Percentiles rank a stretch among this genome's conserved stretches.
phyloP scores from a whole-genome alignment of 768 basidiomycete species.

The Lactifluus hygrophoroides region DNA sequence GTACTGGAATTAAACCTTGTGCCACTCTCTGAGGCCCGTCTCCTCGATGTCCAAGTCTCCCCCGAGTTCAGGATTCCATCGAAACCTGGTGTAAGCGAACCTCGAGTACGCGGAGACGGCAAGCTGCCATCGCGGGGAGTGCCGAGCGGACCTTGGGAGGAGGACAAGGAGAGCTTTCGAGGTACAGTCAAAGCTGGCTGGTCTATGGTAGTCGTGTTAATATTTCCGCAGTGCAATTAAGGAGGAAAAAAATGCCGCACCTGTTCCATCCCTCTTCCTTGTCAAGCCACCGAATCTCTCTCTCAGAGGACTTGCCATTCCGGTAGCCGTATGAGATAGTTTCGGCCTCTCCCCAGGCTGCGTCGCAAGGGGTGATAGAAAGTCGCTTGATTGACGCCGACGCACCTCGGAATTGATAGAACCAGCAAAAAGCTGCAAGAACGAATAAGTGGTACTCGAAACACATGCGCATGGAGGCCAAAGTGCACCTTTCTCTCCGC shows the following conservation, averaged over 20 bases:
- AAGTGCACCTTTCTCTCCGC: slow-evolving; percentile 74
- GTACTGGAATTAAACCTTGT: slow-evolving; percentile 34
- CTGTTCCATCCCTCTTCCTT: slow-evolving; percentile 63
- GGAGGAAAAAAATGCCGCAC: slow-evolving; percentile 30
- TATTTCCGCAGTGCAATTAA: neutral
- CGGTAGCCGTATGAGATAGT: slow-evolving; percentile 40
- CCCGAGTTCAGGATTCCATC: slow-evolving; percentile 63
- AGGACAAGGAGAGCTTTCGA: slow-evolving; percentile 63
- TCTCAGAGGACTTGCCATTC: slow-evolving; percentile 46
- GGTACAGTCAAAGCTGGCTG: slow-evolving; percentile 45
- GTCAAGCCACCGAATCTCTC: slow-evolving; percentile 56
- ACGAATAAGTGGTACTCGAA: neutral
- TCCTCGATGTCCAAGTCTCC: slow-evolving; percentile 61
- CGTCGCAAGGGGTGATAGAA: slow-evolving; percentile 50
- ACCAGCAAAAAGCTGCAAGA: slow-evolving; percentile 64
- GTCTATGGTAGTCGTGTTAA: slow-evolving; percentile 35
- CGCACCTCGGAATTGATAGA: slow-evolving; percentile 82
- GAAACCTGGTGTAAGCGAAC: slow-evolving; percentile 50
- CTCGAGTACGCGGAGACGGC: slow-evolving; percentile 58
- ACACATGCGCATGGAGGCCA: slow-evolving; percentile 15
- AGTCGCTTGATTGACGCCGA: slow-evolving; percentile 74
- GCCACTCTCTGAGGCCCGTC: slow-evolving; percentile 51
- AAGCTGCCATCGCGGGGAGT: slow-evolving; percentile 53
- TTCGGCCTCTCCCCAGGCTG: slow-evolving; percentile 52
- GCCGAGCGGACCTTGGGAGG: slow-evolving; percentile 42